Conservation (phyloP, 257 asterid genomes). For the Leonotis leonurus region DNA sequence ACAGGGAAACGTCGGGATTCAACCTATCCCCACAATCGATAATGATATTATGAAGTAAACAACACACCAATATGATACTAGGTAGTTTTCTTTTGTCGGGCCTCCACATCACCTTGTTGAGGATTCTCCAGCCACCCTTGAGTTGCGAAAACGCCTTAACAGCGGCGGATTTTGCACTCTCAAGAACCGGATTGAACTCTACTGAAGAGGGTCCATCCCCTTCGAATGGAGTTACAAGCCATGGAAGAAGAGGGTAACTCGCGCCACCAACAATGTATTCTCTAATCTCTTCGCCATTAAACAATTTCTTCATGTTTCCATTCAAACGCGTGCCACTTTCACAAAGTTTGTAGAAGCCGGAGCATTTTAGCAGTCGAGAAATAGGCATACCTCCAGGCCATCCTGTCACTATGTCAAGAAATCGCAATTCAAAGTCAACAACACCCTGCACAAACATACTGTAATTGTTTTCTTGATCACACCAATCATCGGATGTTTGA, state of each 20-base stretch:
- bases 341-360: constrained; percentile 74
- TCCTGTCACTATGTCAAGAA: constrained; percentile 79
- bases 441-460: constrained; percentile 93
- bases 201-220: constrained; percentile 26
- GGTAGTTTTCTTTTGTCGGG: constrained; percentile 89
- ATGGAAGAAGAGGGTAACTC: constrained; percentile 82
- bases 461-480: constrained; percentile 79
- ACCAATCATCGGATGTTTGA: constrained; percentile 92
- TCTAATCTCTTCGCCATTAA: constrained; percentile 41
- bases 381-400: constrained; percentile 98
- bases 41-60: constrained; percentile 81
- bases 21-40: constrained; percentile 74
- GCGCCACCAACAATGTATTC: constrained; percentile 76
- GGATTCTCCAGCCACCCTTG: constrained; percentile 96
- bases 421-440: constrained; percentile 60
- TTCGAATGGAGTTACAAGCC: constrained; percentile 78
- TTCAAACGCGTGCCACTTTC: constrained; percentile 60
- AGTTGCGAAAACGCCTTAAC: constrained; percentile 59
- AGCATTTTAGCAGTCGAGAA: constrained; percentile 60
- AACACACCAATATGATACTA: constrained; percentile 81
- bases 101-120: constrained; percentile 96
- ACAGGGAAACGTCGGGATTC: constrained; percentile 51
- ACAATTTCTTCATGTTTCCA: constrained; percentile 23
- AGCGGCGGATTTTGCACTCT: constrained; percentile 46
- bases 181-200: constrained; percentile 44